Percentiles rank a stretch among this genome's conserved stretches.
phyloP scores from a whole-genome alignment of 176 grass and related monocot species.

The Musa schizocarpa region DNA sequence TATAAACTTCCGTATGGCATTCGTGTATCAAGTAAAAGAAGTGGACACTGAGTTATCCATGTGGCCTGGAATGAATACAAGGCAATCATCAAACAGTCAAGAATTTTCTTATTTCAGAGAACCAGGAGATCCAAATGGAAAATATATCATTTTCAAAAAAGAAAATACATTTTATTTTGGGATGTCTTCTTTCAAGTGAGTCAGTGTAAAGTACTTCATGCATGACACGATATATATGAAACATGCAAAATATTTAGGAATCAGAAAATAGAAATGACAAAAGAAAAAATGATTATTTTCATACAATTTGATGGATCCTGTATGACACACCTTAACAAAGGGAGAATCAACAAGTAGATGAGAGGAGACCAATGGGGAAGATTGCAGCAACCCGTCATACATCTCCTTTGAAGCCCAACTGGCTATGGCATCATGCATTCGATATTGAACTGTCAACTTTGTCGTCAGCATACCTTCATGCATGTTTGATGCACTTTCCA shows the following conservation, averaged over 20 bases:
- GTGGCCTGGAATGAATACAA: conserved; percentile 46
- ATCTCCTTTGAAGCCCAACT: conserved; percentile 98
- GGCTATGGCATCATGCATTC: conserved; percentile 93
- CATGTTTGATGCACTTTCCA: conserved; percentile 71
- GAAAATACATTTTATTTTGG: too few species aligned
- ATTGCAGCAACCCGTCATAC: conserved; percentile 64
- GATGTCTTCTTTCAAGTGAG: background rate
- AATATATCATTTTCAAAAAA: background rate
- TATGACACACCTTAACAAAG: conserved; percentile 60
- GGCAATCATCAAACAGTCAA: conserved; percentile 17
- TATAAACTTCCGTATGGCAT: conserved; percentile 64
- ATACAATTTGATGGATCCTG: background rate
- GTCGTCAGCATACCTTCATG: conserved; percentile 66
- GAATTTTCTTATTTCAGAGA: background rate
- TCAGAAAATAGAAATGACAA: background rate
- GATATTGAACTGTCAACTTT: conserved; percentile 56
- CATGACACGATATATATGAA: background rate
- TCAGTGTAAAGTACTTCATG: background rate
- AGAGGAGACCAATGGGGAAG: conserved; percentile 57
- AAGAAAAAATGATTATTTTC: background rate
- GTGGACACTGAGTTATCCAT: conserved; percentile 74
- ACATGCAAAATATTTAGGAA: background rate
- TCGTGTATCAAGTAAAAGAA: conserved; percentile 86
- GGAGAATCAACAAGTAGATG: conserved; percentile 91
- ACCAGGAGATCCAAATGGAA: background rate